phyloP scores from a whole-genome alignment of 352 stramenopile genomes.

The Sclerospora graminicola region DNA sequence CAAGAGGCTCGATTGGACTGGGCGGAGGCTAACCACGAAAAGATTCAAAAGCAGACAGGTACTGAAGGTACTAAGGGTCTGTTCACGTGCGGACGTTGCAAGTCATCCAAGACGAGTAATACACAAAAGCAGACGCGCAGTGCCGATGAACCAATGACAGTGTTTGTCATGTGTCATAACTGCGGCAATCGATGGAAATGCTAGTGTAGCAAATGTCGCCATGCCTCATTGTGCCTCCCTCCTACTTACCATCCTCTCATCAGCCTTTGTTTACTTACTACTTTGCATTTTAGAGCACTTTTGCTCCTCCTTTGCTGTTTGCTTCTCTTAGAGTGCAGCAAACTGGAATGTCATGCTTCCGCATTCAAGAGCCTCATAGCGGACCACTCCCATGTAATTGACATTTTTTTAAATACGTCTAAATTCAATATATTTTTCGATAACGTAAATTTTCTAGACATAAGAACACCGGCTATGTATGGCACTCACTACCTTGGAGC shows the following conservation, averaged over 20 bases:
- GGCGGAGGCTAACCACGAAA: conserved; percentile 85
- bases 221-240: conserved; percentile 3
- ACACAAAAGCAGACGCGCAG: conserved; percentile 96
- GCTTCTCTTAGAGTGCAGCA: too few species aligned
- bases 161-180: conserved; percentile 95
- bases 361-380: too few species aligned
- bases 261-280: conserved; percentile 12
- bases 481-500: too few species aligned
- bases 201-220: conserved; percentile 36
- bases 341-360: too few species aligned
- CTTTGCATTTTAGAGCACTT: conserved; percentile 10
- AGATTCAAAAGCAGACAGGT: conserved; percentile 87
- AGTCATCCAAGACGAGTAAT: conserved; percentile 93
- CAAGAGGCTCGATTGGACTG: conserved; percentile 82
- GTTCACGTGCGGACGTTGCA: conserved; percentile 91
- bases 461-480: too few species aligned
- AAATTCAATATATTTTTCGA: neutral
- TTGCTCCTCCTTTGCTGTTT: neutral
- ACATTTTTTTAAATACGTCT: neutral
- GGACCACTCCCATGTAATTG: too few species aligned
- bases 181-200: conserved; percentile 94
- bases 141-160: conserved; percentile 97
- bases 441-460: too few species aligned
- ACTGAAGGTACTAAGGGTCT: conserved; percentile 60
- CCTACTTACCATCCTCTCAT: neutral